Percentiles rank a stretch among this genome's conserved stretches.
phyloP scores from a whole-genome alignment of 164 flowering plant genomes.

The Dillenia suffruticosa region DNA sequence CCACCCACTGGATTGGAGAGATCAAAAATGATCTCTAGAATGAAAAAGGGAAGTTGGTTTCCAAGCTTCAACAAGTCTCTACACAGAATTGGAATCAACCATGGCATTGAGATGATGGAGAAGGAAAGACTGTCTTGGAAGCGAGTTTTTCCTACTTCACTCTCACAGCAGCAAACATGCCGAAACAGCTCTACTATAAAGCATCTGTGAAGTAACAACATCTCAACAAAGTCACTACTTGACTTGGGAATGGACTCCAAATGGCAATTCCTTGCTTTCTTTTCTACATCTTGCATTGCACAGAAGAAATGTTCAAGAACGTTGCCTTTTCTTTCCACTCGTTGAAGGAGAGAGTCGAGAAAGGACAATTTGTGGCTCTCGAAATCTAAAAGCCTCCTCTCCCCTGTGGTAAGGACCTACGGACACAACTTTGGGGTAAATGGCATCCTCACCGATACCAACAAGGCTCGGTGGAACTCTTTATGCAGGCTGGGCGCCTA shows the following conservation, averaged over 20 bases:
- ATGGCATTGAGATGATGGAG: background rate
- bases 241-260: constrained; percentile 1
- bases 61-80: constrained; percentile 10
- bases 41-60: constrained; percentile 12
- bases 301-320: background rate
- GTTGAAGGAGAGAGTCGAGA: background rate
- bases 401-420: constrained; percentile 17
- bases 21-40: constrained; percentile 1
- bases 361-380: constrained; percentile 10
- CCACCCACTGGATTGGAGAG: background rate
- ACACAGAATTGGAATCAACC: constrained; percentile 9
- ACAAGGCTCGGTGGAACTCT: constrained; percentile 2
- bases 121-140: background rate
- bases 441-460: background rate
- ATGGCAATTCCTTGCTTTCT: constrained; percentile 1
- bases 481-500: background rate
- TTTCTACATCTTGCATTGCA: background rate
- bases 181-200: constrained; percentile 13
- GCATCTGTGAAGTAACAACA: constrained; percentile 23
- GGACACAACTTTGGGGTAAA: constrained; percentile 6
- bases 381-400: background rate
- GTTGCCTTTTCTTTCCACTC: background rate
- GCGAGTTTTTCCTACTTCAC: background rate
- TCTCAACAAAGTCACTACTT: constrained; percentile 7
- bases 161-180: background rate